A percentile compares a stretch with the other conserved stretches of the same genome.
Evolutionary conservation across 2,329 filamentous ascomycete species (phyloP).

Genomic region (Monosporascus sp.): DNA sequence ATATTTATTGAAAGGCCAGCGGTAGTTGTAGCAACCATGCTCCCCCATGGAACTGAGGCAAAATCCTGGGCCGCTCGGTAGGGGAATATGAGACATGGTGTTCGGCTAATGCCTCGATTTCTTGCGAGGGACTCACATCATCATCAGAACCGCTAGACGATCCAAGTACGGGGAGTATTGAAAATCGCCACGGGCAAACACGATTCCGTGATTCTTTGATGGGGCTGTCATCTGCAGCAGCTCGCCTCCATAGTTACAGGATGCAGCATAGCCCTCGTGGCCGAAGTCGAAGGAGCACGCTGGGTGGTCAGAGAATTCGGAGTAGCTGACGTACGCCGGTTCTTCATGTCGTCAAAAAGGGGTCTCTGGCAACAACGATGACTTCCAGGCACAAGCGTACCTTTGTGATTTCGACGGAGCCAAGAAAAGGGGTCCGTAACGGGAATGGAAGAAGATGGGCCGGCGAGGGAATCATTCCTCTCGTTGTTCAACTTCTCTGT

Average conservation of each 20-base stretch:
- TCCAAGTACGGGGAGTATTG: constrained; percentile 5
- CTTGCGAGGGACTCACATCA: too few relatives aligned
- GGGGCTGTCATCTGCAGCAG: constrained; percentile 9
- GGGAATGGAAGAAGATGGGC: too few relatives aligned
- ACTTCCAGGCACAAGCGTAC: too few relatives aligned
- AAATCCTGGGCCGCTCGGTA: constrained; percentile 1
- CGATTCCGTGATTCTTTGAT: constrained; percentile 4
- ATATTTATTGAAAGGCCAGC: constrained; percentile 7
- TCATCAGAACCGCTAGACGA: too few relatives aligned
- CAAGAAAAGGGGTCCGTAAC: too few relatives aligned
- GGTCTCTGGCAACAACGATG: too few relatives aligned
- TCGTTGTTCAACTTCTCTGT: too few relatives aligned
- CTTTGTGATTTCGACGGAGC: too few relatives aligned
- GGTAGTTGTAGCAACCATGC: constrained; percentile 8
- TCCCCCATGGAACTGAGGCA: constrained; percentile 7
- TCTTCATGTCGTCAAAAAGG: not conserved
- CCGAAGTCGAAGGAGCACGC: constrained; percentile 13
- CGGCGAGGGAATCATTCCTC: too few relatives aligned
- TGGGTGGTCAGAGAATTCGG: constrained; percentile 4
- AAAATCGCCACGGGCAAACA: constrained; percentile 11
- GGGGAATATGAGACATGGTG: too few relatives aligned
- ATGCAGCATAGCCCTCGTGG: constrained; percentile 7
- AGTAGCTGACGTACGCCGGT: constrained; percentile 10
- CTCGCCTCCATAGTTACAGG: constrained; percentile 11
- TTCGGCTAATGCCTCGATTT: too few relatives aligned